Conservation (phyloP, 176 grass and related monocot species). For the Phragmites australis region DNA sequence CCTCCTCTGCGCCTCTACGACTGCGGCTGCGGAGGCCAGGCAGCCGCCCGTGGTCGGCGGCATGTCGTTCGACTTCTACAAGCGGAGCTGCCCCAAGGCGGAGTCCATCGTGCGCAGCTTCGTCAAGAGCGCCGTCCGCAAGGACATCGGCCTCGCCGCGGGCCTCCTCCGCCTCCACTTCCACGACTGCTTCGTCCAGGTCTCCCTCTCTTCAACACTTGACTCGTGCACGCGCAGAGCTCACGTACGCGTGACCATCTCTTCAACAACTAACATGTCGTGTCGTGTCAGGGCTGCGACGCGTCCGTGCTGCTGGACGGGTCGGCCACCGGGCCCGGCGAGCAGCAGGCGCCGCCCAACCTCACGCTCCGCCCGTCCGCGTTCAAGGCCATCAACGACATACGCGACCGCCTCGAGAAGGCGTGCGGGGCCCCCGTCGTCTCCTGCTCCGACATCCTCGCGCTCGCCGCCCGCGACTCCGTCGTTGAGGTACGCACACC, state of each 20-base stretch:
- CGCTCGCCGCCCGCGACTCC: slow-evolving; percentile 37
- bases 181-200: slow-evolving; percentile 76
- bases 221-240: too few species aligned
- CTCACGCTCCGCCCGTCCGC: slow-evolving; percentile 55
- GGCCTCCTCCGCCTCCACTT: slow-evolving; percentile 71
- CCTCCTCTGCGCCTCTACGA: background rate
- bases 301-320: slow-evolving; percentile 65
- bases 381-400: slow-evolving; percentile 72
- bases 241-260: too few species aligned
- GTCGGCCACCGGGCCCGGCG: slow-evolving; percentile 50
- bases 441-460: slow-evolving; percentile 58
- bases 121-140: slow-evolving; percentile 35
- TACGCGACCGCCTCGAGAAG: slow-evolving; percentile 31
- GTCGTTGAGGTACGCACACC: background rate
- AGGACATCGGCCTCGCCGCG: slow-evolving; percentile 57
- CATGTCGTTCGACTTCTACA: slow-evolving; percentile 63
- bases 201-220: too few species aligned
- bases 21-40: background rate
- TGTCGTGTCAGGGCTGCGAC: slow-evolving; percentile 92
- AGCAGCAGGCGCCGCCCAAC: slow-evolving; percentile 72
- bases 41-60: slow-evolving; percentile 35
- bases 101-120: slow-evolving; percentile 43
- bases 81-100: slow-evolving; percentile 43
- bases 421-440: slow-evolving; percentile 45
- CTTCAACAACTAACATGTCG: too few species aligned